These are phyloP conservation scores for Anethum foeniculum DNA, from an alignment of 140 eudicot species.

Conservation along the genomic window DNA sequence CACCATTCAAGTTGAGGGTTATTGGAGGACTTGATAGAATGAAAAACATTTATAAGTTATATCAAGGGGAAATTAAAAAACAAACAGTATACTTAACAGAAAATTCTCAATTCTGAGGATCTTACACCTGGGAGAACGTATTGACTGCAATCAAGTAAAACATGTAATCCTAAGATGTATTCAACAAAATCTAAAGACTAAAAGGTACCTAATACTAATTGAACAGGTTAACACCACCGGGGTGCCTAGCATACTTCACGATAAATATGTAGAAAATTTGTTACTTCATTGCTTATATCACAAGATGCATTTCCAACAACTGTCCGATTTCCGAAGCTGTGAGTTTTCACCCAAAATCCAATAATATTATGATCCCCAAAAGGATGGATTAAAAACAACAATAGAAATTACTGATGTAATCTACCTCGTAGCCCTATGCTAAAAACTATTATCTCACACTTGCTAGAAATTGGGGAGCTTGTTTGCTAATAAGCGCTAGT, in stretches of 20 bases:
- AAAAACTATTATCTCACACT: not conserved
- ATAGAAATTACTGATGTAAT: not conserved
- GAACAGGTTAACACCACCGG: not conserved
- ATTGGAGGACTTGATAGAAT: not conserved
- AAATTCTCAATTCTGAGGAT: not conserved
- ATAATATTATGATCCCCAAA: not conserved
- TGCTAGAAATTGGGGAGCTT: not conserved
- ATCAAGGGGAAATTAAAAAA: not conserved
- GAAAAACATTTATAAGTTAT: not conserved
- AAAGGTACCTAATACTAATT: not conserved
- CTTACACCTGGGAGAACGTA: not conserved
- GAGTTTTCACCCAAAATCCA: not conserved
- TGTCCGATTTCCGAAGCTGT: not conserved
- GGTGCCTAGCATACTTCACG: not conserved
- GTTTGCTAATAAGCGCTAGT: not conserved
- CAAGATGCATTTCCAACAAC: constrained; percentile 1
- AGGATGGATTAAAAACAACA: not conserved
- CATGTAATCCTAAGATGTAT: not conserved
- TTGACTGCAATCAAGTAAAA: not conserved
- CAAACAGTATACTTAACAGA: not conserved
- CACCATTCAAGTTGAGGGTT: not conserved
- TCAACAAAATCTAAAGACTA: not conserved
- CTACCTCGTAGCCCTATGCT: not conserved
- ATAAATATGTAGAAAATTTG: not conserved
- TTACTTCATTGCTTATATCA: not conserved